Evolutionary conservation across 495 filamentous ascomycete species (phyloP).

Genomic region (Xylaria cubensis): DNA sequence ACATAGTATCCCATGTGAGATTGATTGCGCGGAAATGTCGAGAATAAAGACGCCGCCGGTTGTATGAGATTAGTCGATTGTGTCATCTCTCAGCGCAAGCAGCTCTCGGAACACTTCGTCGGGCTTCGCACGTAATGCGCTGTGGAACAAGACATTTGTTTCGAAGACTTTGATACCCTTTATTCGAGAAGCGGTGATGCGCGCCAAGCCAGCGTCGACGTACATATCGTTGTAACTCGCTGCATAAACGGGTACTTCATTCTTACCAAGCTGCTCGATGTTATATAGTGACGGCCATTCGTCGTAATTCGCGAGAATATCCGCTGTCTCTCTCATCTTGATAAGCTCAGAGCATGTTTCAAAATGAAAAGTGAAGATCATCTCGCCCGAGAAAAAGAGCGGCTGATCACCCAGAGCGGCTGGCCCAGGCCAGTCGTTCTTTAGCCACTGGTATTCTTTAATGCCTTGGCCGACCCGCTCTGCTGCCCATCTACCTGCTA

Average conservation of each 20-base stretch:
- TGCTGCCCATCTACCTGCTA: constrained; percentile 58
- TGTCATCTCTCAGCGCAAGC: constrained; percentile 75
- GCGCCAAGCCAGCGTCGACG: constrained; percentile 76
- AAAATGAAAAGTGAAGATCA: constrained; percentile 87
- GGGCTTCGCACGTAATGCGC: constrained; percentile 73
- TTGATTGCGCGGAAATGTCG: background rate
- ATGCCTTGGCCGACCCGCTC: constrained; percentile 48
- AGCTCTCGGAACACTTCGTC: constrained; percentile 76
- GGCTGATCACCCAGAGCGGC: constrained; percentile 55
- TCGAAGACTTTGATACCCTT: constrained; percentile 79
- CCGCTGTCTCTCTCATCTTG: constrained; percentile 67
- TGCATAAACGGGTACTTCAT: constrained; percentile 88
- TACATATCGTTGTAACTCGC: constrained; percentile 97
- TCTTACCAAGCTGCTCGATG: constrained; percentile 70
- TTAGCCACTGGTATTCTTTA: constrained; percentile 52
- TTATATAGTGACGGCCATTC: constrained; percentile 84
- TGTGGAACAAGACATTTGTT: constrained; percentile 87
- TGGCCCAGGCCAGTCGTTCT: constrained; percentile 34
- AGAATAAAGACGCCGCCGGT: background rate
- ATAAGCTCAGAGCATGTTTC: constrained; percentile 74
- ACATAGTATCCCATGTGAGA: background rate
- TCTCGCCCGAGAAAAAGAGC: constrained; percentile 88
- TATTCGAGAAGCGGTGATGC: constrained; percentile 77
- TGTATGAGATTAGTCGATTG: constrained; percentile 61
- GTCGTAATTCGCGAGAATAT: constrained; percentile 68